Evolutionary conservation across 225 moss, liverwort and hornwort species (phyloP).

Genomic region (Anthoceros angustus): DNA sequence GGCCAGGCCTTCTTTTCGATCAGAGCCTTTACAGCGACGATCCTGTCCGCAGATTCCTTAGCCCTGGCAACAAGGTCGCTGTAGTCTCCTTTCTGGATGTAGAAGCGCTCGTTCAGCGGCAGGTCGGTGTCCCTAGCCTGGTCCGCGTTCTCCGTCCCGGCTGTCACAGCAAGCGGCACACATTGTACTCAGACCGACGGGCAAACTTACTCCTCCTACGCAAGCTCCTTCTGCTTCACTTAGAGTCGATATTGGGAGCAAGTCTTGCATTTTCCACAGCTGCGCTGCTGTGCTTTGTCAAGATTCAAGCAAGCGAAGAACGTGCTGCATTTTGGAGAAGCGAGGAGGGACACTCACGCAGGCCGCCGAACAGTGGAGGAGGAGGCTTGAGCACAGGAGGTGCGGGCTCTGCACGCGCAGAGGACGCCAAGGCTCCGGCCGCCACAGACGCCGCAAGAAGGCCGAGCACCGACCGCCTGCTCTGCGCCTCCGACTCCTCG

Average conservation of each 20-base stretch:
- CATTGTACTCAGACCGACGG: background rate
- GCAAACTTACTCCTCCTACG: too few species aligned
- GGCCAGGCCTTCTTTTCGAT: constrained; percentile 93
- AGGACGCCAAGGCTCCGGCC: background rate
- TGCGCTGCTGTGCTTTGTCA: too few species aligned
- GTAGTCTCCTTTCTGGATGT: constrained; percentile 22
- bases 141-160: constrained; percentile 75
- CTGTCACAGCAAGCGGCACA: constrained; percentile 18
- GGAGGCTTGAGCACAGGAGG: background rate
- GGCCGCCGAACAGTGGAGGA: background rate
- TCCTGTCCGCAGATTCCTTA: constrained; percentile 44
- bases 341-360: background rate
- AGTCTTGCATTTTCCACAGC: too few species aligned
- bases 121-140: constrained; percentile 64
- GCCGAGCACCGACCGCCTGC: background rate
- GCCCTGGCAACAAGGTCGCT: constrained; percentile 29
- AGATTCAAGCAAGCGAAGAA: too few species aligned
- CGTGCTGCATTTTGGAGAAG: background rate
- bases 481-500: background rate
- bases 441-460: background rate
- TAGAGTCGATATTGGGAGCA: too few species aligned
- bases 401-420: background rate
- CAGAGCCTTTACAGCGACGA: constrained; percentile 43
- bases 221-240: too few species aligned
- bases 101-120: constrained; percentile 46